Evolutionary conservation across 2,329 filamentous ascomycete genomes (phyloP).

Genomic region (Harringtonia aguacate): DNA sequence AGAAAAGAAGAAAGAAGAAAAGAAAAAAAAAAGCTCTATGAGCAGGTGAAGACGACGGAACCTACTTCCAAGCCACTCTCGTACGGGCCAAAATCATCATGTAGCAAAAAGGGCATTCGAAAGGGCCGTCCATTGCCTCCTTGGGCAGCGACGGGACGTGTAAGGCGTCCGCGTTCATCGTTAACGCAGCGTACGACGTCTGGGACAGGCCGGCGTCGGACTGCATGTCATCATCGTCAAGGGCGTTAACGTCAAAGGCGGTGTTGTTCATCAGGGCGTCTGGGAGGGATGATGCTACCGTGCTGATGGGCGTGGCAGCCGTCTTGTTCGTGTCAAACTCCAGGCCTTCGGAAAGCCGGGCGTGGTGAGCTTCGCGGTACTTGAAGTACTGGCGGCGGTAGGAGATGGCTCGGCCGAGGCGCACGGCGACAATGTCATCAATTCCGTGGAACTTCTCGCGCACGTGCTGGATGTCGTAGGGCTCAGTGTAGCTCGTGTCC

Average conservation of each 20-base stretch:
- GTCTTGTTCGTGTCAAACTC: not conserved
- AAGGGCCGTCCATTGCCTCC: too few relatives aligned
- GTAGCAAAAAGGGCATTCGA: too few relatives aligned
- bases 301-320: not conserved
- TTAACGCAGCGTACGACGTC: not conserved
- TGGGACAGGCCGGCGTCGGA: not conserved
- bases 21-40: too few relatives aligned
- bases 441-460: conserved; percentile 18
- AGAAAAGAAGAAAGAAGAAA: too few relatives aligned
- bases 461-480: conserved; percentile 10
- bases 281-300: not conserved
- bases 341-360: not conserved
- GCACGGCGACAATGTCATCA: conserved; percentile 8
- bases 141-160: too few relatives aligned
- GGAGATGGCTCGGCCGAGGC: conserved; percentile 15
- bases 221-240: not conserved
- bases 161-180: too few relatives aligned
- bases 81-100: too few relatives aligned
- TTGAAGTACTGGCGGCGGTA: not conserved
- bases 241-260: not conserved
- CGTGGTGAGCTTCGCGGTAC: not conserved
- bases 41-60: too few relatives aligned
- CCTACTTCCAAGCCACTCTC: too few relatives aligned
- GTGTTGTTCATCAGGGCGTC: not conserved
- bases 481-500: conserved; percentile 16